A percentile compares a stretch with the other conserved stretches of the same genome.
These are phyloP conservation scores for Coprinopsis cinerea DNA, from an alignment of 768 basidiomycete genomes.

Conservation along the genomic window DNA sequence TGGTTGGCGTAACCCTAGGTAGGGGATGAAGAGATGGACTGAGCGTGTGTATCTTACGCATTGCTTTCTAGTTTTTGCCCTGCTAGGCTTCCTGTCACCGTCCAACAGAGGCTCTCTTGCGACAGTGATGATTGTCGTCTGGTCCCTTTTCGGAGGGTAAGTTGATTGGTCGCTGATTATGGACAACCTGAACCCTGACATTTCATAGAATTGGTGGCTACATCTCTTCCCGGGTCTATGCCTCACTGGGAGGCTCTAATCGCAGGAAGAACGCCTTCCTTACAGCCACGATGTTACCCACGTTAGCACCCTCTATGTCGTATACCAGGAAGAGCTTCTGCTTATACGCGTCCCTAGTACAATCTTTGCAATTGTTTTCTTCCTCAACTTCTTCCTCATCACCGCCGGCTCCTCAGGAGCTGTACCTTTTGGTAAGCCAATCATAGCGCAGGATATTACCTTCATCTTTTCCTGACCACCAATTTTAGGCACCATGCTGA, in stretches of 20 bases:
- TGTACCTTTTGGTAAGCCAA: slow-evolving; percentile 77
- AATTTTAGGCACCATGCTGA: slow-evolving; percentile 84
- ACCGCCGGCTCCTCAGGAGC: slow-evolving; percentile 86
- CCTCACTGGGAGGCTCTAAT: slow-evolving; percentile 72
- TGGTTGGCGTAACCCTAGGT: slow-evolving; percentile 88
- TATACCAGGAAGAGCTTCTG: no score
- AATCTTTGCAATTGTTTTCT: slow-evolving; percentile 79
- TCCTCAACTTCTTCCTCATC: slow-evolving; percentile 89
- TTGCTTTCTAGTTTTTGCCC: slow-evolving; percentile 64
- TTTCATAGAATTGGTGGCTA: slow-evolving; percentile 76
- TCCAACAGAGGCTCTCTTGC: slow-evolving; percentile 93
- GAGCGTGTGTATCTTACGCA: background rate
- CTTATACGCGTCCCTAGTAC: slow-evolving; percentile 36
- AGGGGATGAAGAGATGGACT: background rate
- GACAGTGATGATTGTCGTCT: slow-evolving; percentile 90
- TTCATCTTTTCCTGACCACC: background rate
- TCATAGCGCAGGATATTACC: background rate
- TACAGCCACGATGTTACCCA: slow-evolving; percentile 84
- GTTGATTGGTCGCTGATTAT: slow-evolving; percentile 14
- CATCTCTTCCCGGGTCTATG: slow-evolving; percentile 76
- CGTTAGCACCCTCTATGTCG: no score
- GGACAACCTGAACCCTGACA: slow-evolving; percentile 4
- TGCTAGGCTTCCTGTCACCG: slow-evolving; percentile 90
- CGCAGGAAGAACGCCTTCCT: slow-evolving; percentile 79
- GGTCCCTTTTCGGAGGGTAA: slow-evolving; percentile 88